Percentiles rank a stretch among this genome's conserved stretches.
Conservation (phyloP, 2,329 filamentous ascomycete genomes). For the Colletotrichum tofieldiae region DNA sequence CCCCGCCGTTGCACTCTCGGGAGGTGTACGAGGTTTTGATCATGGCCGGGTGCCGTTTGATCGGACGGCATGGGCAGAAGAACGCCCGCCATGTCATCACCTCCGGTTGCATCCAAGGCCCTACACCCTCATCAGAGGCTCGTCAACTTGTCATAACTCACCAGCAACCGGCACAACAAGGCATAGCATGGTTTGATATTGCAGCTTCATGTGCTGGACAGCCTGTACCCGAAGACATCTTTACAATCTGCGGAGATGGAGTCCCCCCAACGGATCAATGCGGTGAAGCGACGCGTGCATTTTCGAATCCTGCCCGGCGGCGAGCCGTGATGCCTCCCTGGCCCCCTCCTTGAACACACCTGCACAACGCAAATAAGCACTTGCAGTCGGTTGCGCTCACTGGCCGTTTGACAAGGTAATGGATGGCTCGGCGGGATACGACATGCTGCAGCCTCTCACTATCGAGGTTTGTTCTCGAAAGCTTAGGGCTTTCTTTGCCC, state of each 20-base stretch:
- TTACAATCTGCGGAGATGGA: background rate
- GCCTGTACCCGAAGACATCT: background rate
- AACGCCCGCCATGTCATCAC: constrained; percentile 28
- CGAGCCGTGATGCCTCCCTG: background rate
- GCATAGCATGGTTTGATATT: background rate
- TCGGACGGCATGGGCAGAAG: constrained; percentile 30
- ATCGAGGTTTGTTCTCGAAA: background rate
- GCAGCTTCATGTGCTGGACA: constrained; percentile 3
- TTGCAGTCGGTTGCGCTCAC: background rate
- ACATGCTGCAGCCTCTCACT: background rate
- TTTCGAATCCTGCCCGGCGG: background rate
- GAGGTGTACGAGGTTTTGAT: constrained; percentile 10
- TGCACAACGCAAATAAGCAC: background rate
- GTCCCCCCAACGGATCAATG: background rate
- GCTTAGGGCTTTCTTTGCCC: background rate
- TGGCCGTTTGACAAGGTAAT: background rate
- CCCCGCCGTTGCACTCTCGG: too few species aligned
- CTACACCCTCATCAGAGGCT: background rate
- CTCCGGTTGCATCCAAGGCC: constrained; percentile 8
- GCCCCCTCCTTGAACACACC: background rate
- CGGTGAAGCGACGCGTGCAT: background rate
- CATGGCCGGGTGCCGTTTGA: constrained; percentile 27
- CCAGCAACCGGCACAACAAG: background rate
- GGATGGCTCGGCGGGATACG: background rate
- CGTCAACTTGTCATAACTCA: background rate